Percentiles rank a stretch among this genome's conserved stretches.
Evolutionary conservation across 2,329 filamentous ascomycete genomes (phyloP).

Genomic region (Blastomyces gilchristii): DNA sequence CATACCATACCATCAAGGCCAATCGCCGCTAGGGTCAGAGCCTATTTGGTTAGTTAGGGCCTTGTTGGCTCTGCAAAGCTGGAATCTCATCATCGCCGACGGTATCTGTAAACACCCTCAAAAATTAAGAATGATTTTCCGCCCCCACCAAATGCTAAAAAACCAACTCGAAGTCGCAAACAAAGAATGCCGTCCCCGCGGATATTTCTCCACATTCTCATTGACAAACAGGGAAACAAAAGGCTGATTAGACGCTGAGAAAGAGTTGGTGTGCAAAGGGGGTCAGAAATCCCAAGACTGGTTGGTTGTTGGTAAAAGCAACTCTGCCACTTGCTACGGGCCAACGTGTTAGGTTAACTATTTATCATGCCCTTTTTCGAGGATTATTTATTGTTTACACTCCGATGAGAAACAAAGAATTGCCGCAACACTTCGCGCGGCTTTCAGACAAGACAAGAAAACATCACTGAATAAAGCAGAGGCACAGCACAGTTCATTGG

Average conservation of each 20-base stretch:
- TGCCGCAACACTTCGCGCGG: background rate
- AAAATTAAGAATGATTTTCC: too few relatives aligned
- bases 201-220: background rate
- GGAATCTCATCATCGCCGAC: background rate
- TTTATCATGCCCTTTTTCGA: too few relatives aligned
- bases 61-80: background rate
- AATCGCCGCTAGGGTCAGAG: background rate
- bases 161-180: background rate
- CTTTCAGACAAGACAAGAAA: background rate
- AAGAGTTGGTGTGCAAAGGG: background rate
- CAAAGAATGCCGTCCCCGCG: background rate
- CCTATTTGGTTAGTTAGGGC: background rate
- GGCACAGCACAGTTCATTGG: background rate
- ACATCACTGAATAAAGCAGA: background rate
- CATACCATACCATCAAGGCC: background rate
- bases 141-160: background rate
- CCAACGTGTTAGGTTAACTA: too few relatives aligned
- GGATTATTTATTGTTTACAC: background rate
- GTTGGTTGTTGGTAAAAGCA: background rate
- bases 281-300: background rate
- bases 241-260: background rate
- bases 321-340: too few relatives aligned
- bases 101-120: too few relatives aligned
- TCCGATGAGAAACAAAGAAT: background rate
- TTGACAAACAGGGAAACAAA: background rate